phyloP scores from a whole-genome alignment of 257 asterid species.

The Gardenia jasminoides region DNA sequence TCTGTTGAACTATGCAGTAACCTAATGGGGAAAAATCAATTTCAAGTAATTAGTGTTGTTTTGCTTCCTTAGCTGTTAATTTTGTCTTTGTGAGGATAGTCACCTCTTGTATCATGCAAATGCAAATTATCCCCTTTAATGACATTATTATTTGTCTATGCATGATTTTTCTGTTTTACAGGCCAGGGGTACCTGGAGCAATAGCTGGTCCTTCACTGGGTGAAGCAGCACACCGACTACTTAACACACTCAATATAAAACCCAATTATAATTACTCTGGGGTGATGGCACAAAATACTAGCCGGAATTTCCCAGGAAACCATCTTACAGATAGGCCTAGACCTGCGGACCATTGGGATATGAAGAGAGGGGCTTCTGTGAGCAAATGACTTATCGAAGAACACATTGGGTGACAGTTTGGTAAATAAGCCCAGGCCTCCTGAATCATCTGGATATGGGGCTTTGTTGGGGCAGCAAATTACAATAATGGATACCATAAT shows the following conservation, averaged over 20 bases:
- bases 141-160: neutral
- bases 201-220: constrained; percentile 81
- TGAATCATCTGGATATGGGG: constrained; percentile 43
- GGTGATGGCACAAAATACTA: constrained; percentile 32
- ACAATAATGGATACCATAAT: constrained; percentile 24
- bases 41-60: neutral
- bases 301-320: constrained; percentile 37
- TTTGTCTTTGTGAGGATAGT: neutral
- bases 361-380: constrained; percentile 56
- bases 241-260: constrained; percentile 66
- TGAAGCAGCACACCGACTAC: constrained; percentile 91
- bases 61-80: neutral
- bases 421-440: constrained; percentile 42
- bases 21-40: neutral
- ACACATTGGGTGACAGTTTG: constrained; percentile 32
- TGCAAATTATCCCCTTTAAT: neutral
- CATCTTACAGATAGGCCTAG: constrained; percentile 40
- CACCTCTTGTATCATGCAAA: neutral
- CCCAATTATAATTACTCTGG: constrained; percentile 20
- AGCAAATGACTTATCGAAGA: constrained; percentile 32
- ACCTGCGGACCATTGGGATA: constrained; percentile 82
- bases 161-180: constrained; percentile 30
- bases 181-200: constrained; percentile 78
- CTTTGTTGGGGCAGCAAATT: constrained; percentile 37
- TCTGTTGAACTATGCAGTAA: neutral